Base-by-base conservation (phyloP, 345 rosid species). In the Streptanthus diversifolius region DNA sequence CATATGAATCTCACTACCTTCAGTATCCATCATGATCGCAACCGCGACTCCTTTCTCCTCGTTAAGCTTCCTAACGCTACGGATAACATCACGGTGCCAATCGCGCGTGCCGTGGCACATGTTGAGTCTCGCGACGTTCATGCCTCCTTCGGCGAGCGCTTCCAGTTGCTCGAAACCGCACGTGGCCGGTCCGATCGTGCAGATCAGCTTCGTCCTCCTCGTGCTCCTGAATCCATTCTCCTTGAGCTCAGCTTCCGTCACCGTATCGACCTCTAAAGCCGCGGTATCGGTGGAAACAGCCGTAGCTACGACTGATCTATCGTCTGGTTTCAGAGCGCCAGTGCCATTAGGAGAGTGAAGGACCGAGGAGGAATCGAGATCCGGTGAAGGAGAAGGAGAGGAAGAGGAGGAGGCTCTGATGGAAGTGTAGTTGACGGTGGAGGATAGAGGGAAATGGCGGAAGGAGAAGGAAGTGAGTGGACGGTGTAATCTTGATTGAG, bases 171-270 rank as follows among this genome's bases (percentile, higher is more conserved):
- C 90, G 76, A 87, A 88, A 33, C 89, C 93, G 72, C 87, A 92
- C 1, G 99, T 88, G 18, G 86, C 87, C 0, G 98, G 99, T 3
- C 99, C 99, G 48, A 95, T 90, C 56, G 98, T 95, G 82, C 99
- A 92, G 71, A 95, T 79, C 24, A 95, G 85, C 86, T 95, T 95
- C 49, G 99, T 95, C 70, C 99, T 80, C 74, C 99, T 79, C 27
- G 98, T 95, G 85, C 99, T 95, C 69, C 99, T 76, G 83, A 90
- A 92, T 19, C 99, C 99, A n/a, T 95, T 95, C 95, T 95, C 98
- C 85, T 92, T 92, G 72, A 95, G 71, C 76, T 95, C 99, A 5
- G 77, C 83, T 81, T 95, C 99, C 45, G 98, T 92, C 33, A 95
- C 98, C 0, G 96, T 60, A 57, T 95, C 99, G 45, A 95, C 98